These are phyloP conservation scores for Cryomyces minteri DNA, from an alignment of 495 filamentous ascomycete species.

Conservation along the genomic window DNA sequence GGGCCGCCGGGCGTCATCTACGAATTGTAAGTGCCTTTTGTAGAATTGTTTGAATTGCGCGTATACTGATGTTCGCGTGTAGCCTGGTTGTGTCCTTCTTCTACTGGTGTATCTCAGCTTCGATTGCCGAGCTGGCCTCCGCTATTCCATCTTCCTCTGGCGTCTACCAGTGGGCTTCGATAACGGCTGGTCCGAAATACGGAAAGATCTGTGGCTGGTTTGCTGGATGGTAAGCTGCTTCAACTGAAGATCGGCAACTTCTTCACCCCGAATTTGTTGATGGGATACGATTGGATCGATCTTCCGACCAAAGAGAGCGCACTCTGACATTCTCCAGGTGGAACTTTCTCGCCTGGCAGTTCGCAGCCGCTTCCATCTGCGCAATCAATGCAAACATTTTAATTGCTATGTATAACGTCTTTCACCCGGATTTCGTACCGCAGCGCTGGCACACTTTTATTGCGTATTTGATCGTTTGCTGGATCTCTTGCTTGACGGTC, in stretches of 20 bases:
- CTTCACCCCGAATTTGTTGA: not conserved
- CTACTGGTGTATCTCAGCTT: conserved; percentile 27
- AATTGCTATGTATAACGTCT: conserved; percentile 52
- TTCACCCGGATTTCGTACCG: conserved; percentile 41
- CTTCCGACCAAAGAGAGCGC: too few relatives aligned
- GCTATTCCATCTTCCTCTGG: conserved; percentile 65
- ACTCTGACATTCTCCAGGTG: conserved; percentile 2
- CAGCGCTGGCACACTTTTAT: conserved; percentile 64
- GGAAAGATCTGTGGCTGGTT: conserved; percentile 59
- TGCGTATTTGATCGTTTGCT: conserved; percentile 45
- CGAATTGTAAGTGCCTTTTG: not conserved
- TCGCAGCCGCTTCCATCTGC: conserved; percentile 45
- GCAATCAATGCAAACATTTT: conserved; percentile 50
- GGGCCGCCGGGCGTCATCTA: not conserved
- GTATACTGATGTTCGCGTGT: not conserved
- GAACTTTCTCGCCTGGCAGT: conserved; percentile 69
- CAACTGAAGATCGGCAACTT: too few relatives aligned
- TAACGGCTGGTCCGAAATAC: conserved; percentile 49
- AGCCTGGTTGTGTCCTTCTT: conserved; percentile 23
- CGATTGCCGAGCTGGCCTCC: conserved; percentile 50
- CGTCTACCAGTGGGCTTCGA: conserved; percentile 73
- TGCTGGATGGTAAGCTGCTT: conserved; percentile 29
- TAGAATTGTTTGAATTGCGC: not conserved
- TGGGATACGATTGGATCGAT: too few relatives aligned
- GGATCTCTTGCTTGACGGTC: conserved; percentile 43